These are phyloP conservation scores for Saposhnikovia divaricata DNA, from an alignment of 129 eudicot genomes.

Conservation along the genomic window DNA sequence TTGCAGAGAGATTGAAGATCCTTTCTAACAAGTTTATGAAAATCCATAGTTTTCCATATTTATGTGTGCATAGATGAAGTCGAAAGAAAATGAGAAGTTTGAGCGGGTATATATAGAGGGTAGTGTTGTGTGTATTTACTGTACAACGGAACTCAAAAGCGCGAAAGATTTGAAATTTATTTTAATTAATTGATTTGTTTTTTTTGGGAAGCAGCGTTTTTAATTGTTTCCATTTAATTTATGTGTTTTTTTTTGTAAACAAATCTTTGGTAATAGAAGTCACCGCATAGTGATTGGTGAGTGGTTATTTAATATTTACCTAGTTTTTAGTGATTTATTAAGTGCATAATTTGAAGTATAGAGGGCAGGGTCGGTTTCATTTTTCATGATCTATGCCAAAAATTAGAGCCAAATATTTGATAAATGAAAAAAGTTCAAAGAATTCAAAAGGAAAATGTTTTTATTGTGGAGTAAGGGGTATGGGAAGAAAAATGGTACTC, in stretches of 20 bases:
- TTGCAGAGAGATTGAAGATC: conserved; percentile 80
- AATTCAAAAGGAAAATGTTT: no score
- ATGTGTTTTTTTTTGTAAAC: neutral
- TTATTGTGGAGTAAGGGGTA: no score
- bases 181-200: neutral
- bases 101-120: neutral
- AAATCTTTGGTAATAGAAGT: neutral
- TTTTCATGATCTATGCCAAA: no score
- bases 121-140: neutral
- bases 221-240: neutral
- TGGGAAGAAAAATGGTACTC: no score
- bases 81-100: neutral
- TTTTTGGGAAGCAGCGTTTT: neutral
- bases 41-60: conserved; percentile 37
- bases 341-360: no score
- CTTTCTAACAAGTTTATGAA: conserved; percentile 48
- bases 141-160: conserved; percentile 3
- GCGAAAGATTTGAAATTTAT: conserved; percentile 25
- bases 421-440: no score
- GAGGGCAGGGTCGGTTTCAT: no score
- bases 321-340: no score
- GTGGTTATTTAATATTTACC: no score
- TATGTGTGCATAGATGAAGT: neutral
- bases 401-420: no score
- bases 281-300: neutral